These are phyloP conservation scores for Scheffersomyces titani DNA, from an alignment of 1,139 yeast genomes.

Conservation along the genomic window DNA sequence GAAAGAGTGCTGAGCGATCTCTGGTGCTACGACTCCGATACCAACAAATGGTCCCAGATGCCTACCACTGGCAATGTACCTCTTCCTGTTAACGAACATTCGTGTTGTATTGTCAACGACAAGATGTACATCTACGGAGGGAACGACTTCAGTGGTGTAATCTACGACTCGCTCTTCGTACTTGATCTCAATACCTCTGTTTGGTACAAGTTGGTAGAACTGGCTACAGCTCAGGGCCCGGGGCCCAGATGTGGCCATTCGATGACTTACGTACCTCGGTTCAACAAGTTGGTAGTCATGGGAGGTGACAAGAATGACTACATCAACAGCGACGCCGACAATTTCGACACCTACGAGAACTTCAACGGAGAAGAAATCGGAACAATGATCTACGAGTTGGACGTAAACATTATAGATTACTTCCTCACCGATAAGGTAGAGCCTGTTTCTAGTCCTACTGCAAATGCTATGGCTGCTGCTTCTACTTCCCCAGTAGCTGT, in stretches of 20 bases:
- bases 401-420: conserved; percentile 40
- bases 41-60: conserved; percentile 65
- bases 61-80: conserved; percentile 63
- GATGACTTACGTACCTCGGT: conserved; percentile 66
- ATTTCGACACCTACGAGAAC: conserved; percentile 50
- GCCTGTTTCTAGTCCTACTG: conserved; percentile 9
- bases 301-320: conserved; percentile 87
- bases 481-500: conserved; percentile 8
- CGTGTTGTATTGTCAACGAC: conserved; percentile 79
- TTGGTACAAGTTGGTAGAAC: conserved; percentile 66
- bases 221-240: conserved; percentile 52
- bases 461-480: conserved; percentile 13
- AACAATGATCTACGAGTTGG: conserved; percentile 67
- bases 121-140: conserved; percentile 90
- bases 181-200: conserved; percentile 70
- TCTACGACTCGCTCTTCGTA: conserved; percentile 70
- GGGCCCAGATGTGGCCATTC: conserved; percentile 95
- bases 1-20: conserved; percentile 73
- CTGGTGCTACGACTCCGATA: conserved; percentile 76
- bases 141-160: conserved; percentile 72
- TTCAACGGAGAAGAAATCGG: conserved; percentile 51
- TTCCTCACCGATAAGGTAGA: conserved; percentile 21
- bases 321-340: conserved; percentile 35
- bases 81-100: conserved; percentile 89
- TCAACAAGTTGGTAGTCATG: conserved; percentile 75